Evolutionary conservation across 495 filamentous ascomycete genomes (phyloP).

Genomic region (Annulohypoxylon nitens): DNA sequence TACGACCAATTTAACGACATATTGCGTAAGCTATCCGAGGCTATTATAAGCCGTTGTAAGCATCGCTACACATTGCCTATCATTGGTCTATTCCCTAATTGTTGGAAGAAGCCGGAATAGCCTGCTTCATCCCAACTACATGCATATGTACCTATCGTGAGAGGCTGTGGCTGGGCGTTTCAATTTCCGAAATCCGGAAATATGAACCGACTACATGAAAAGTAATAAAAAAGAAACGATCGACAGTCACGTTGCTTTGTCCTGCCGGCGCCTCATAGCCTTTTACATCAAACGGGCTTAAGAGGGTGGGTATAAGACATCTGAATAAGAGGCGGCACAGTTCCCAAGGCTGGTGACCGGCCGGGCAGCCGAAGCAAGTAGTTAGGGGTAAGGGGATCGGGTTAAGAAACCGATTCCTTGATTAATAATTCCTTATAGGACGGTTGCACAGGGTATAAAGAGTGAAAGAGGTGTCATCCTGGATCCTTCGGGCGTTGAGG

Average conservation of each 20-base stretch:
- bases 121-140: not conserved
- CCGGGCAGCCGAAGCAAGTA: not conserved
- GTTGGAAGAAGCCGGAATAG: slow-evolving; percentile 7
- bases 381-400: not conserved
- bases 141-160: not conserved
- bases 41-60: slow-evolving; percentile 19
- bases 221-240: slow-evolving; percentile 6
- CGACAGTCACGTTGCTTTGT: slow-evolving; percentile 19
- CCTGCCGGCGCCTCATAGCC: slow-evolving; percentile 1
- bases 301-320: slow-evolving; percentile 13
- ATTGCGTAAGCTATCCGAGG: slow-evolving; percentile 26
- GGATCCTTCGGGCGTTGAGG: not conserved
- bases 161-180: slow-evolving; percentile 3
- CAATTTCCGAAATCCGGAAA: not conserved
- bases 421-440: slow-evolving; percentile 4
- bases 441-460: slow-evolving; percentile 2
- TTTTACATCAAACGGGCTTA: not conserved
- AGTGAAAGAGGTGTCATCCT: not conserved
- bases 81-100: slow-evolving; percentile 32
- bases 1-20: slow-evolving; percentile 61
- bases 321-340: slow-evolving; percentile 19
- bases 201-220: not conserved
- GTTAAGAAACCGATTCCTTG: not conserved
- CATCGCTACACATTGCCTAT: slow-evolving; percentile 32
- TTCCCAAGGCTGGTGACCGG: slow-evolving; percentile 13